phyloP scores from a whole-genome alignment of 352 stramenopile species.

The Phytopythium ostracodes region DNA sequence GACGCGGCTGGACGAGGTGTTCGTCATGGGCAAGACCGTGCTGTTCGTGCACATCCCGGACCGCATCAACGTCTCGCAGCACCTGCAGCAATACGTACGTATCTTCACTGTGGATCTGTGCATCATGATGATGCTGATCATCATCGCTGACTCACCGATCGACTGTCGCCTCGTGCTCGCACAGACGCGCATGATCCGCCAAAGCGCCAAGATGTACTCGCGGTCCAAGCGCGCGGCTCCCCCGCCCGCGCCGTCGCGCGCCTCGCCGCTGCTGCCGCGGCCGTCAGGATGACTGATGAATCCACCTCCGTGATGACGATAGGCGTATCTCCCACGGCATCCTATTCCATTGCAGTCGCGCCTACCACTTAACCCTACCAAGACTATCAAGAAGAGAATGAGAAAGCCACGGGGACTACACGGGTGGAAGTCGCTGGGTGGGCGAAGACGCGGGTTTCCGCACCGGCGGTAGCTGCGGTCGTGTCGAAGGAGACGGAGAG shows the following conservation, averaged over 20 bases:
- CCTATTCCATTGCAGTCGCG: background rate
- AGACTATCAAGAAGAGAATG: background rate
- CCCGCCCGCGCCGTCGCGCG: background rate
- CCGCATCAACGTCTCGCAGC: constrained; percentile 76
- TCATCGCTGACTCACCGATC: background rate
- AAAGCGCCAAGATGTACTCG: constrained; percentile 82
- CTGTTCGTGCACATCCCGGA: constrained; percentile 87
- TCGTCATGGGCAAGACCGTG: constrained; percentile 85
- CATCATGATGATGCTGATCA: no score
- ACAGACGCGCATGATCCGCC: constrained; percentile 71
- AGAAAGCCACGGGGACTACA: constrained; percentile 33
- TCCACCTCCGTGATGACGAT: no score
- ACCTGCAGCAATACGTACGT: constrained; percentile 73
- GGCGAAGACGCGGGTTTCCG: constrained; percentile 27
- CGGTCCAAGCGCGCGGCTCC: constrained; percentile 47
- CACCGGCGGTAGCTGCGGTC: constrained; percentile 17
- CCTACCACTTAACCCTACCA: no score
- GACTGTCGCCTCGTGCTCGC: background rate
- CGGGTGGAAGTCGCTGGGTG: constrained; percentile 60
- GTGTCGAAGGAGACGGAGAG: constrained; percentile 13
- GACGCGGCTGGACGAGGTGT: constrained; percentile 75
- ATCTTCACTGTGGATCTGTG: constrained; percentile 1
- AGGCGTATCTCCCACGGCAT: background rate
- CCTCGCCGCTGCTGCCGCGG: background rate
- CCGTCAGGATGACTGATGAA: background rate